Base-by-base conservation (phyloP, 2,329 filamentous ascomycete species). In the Penicillium sp. region DNA sequence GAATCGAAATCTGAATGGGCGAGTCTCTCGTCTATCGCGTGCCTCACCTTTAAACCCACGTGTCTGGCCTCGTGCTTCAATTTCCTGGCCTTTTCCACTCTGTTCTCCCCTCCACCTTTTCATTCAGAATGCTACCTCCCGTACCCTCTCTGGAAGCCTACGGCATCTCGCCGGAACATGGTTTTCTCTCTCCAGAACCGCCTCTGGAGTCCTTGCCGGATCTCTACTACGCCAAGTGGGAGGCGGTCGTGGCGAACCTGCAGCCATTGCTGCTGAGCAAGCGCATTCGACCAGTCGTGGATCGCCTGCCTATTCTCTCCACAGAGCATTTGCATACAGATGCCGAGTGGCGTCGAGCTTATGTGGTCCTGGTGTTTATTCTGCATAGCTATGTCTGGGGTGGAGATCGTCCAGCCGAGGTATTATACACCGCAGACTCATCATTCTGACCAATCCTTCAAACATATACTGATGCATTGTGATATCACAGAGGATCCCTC, bases 151-250 rank as follows among this genome's bases (percentile, higher is more conserved):
- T 91, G 61, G 84, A 87, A 76, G 89, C 96, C 78, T 96, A 96
- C 80, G 91, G 90, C 79, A 76, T 83, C 58, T 81, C 81, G 28
- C 73, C 79, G 12, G 71, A 88, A 60, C 88, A 92, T 80, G 95
- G 95, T 72, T 99, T 99, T 81, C 86, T 99, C 58, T 93, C 95
- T 1, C 84, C 91, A 65, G 88, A 92, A 66, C 81, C 91, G 38
- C 95, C 95, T 45, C 83, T 98, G 65, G 88, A 91, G 64, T 82
- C 87, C 59, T 87, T 99, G 15, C 91, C 93, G 10, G 91, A 97
- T 73, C 86, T 90, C 2, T 98, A 97, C 82, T 99, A 98, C 79
- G 89, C 91, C 77, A 92, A 92, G 74, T 99, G 95, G 95, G 95
- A 99, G 80, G 87, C 90, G 50, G 85, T 97, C 54, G 87, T 90